These are phyloP conservation scores for Nannochloris sp. DNA, from an alignment of 139 green algal species.

Conservation along the genomic window DNA sequence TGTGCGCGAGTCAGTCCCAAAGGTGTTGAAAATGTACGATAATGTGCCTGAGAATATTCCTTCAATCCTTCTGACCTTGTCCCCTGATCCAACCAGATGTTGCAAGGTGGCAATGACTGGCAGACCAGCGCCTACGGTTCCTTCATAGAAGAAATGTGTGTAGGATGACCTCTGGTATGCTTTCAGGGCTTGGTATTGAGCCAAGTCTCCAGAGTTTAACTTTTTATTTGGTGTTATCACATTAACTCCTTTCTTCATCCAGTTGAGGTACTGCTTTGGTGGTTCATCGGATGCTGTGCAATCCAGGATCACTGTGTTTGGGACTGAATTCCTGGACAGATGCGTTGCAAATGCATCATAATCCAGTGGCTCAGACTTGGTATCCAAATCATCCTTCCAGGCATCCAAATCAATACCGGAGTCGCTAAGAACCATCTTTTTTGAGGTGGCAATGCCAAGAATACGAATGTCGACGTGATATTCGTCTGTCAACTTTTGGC, in stretches of 20 bases:
- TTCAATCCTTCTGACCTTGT: conserved; percentile 76
- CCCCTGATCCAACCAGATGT: conserved; percentile 80
- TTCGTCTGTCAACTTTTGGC: conserved; percentile 60
- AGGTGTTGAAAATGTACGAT: conserved; percentile 97
- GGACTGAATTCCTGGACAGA: conserved; percentile 65
- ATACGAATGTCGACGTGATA: conserved; percentile 84
- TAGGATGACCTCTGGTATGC: conserved; percentile 73
- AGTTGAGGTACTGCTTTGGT: conserved; percentile 61
- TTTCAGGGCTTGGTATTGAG: conserved; percentile 69
- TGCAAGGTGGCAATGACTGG: conserved; percentile 91
- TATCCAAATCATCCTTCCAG: conserved; percentile 63
- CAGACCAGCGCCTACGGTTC: conserved; percentile 87
- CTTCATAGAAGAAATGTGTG: conserved; percentile 97
- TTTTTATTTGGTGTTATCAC: conserved; percentile 98
- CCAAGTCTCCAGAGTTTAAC: conserved; percentile 70
- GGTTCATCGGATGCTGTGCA: conserved; percentile 77
- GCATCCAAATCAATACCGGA: conserved; percentile 60
- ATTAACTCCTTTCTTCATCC: conserved; percentile 83
- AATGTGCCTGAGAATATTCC: conserved; percentile 93
- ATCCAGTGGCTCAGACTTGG: conserved; percentile 30
- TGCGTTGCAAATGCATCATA: conserved; percentile 52
- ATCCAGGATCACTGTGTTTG: conserved; percentile 92
- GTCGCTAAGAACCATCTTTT: conserved; percentile 73
- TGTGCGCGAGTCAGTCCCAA: conserved; percentile 30
- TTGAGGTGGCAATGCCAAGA: conserved; percentile 61